Evolutionary conservation across 2,329 filamentous ascomycete genomes (phyloP).

Genomic region (Teratosphaeria epicoccoides): DNA sequence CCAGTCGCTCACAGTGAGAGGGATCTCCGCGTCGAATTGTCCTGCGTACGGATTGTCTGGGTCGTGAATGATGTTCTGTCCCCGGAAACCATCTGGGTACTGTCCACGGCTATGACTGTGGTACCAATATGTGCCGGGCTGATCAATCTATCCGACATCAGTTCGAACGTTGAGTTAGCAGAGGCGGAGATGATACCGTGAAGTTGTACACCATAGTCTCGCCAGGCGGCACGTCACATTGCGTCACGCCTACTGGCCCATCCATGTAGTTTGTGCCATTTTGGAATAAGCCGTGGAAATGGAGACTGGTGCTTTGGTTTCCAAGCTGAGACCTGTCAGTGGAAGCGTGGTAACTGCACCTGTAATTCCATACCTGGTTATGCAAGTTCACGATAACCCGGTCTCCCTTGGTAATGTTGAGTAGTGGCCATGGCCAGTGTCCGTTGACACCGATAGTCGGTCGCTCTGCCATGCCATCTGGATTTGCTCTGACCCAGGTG

Average conservation of each 20-base stretch:
- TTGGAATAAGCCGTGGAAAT: conserved; percentile 71
- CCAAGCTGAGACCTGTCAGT: conserved; percentile 31
- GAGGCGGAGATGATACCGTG: conserved; percentile 33
- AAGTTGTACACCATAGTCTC: conserved; percentile 58
- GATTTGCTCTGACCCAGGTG: conserved; percentile 45
- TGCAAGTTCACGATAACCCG: conserved; percentile 57
- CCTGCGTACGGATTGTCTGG: conserved; percentile 42
- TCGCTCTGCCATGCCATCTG: conserved; percentile 42
- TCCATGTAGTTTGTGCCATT: conserved; percentile 68
- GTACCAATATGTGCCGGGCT: conserved; percentile 51
- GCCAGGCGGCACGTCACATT: conserved; percentile 56
- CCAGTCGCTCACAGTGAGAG: conserved; percentile 62
- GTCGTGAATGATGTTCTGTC: conserved; percentile 56
- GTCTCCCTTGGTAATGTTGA: conserved; percentile 66
- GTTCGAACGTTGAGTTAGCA: background rate
- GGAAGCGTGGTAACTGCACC: background rate
- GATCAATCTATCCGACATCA: conserved; percentile 38
- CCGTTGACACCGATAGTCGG: conserved; percentile 59
- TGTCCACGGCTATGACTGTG: conserved; percentile 57
- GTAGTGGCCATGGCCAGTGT: conserved; percentile 61
- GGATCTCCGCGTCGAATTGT: conserved; percentile 49
- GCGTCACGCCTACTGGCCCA: conserved; percentile 56
- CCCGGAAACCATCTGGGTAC: conserved; percentile 58
- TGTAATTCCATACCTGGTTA: conserved; percentile 38
- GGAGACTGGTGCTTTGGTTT: conserved; percentile 55